phyloP scores from a whole-genome alignment of 257 asterid genomes.

The Gentiana macrophylla region DNA sequence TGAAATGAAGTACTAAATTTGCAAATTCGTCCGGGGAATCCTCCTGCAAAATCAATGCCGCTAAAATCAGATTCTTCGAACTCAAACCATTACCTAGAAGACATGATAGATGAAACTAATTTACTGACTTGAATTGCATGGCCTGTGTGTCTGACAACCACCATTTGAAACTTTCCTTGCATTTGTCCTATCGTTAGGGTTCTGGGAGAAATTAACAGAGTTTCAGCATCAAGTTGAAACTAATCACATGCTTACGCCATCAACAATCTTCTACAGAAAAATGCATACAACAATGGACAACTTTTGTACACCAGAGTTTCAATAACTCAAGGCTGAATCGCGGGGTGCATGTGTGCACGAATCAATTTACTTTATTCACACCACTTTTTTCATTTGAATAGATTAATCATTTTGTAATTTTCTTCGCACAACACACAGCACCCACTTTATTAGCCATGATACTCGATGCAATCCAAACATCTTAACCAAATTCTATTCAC shows the following conservation, averaged over 20 bases:
- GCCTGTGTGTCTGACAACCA: slow-evolving; percentile 86
- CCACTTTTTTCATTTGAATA: no score
- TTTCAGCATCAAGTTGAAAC: slow-evolving; percentile 2
- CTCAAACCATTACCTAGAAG: neutral
- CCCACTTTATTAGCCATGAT: no score
- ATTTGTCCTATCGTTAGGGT: slow-evolving; percentile 92
- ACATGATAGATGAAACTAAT: slow-evolving; percentile 1
- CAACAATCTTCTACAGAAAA: neutral
- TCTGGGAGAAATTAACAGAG: slow-evolving; percentile 30
- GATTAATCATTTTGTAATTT: no score
- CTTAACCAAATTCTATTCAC: no score
- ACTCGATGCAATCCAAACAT: no score
- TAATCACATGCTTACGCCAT: neutral
- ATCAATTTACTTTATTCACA: no score
- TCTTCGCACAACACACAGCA: no score
- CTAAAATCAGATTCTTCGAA: slow-evolving; percentile 7
- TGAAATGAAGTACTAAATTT: slow-evolving; percentile 49
- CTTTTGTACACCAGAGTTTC: no score
- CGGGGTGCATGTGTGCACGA: no score
- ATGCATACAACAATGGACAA: no score
- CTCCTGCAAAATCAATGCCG: slow-evolving; percentile 42
- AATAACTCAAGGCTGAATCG: no score
- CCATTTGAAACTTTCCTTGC: slow-evolving; percentile 99
- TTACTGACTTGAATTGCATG: slow-evolving; percentile 85
- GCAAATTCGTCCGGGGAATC: slow-evolving; percentile 91